Base-by-base conservation (phyloP, 2,329 filamentous ascomycete species). In the Exserohilum rostratum region DNA sequence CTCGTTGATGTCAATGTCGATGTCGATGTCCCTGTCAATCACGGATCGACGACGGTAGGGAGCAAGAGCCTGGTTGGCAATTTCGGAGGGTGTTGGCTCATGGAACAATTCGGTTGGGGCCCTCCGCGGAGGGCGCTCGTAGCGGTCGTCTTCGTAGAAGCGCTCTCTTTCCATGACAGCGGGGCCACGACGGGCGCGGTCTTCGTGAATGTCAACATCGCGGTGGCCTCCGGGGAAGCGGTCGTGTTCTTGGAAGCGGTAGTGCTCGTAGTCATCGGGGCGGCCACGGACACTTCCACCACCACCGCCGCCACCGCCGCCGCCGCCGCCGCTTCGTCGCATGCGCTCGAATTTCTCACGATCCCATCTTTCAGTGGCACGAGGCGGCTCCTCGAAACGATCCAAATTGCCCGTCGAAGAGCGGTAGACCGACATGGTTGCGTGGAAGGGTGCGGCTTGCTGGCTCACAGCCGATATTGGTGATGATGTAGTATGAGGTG, bases 21-120 rank as follows among this genome's bases (percentile, higher is more conserved):
- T 75, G 25, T 82, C 81, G 46, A 82, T 73, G 49, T 86, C 83
- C 29, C 80, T 78, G 59, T 88, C 86, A 53, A 81, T 80, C 59
- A 87, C 72, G 39, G 83, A 79, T 54, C 83, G 83, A 29, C 84
- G 83, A 53, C 85, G 85, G 63, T 83, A 85, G 47, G 85, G 82
- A 53, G 78, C 82, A 61, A 87, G 74, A 6, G 83, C 80, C 51
- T 80, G 82, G 25, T 81, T 78, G 55, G 78, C 78, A 38, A 80
- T 60, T 54, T 82, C 79, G 57, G 73, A 76, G 22, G 73, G 79
- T 61, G 72, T 76, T 11, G 77, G 70, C 50, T 82, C 79, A 35
- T 80, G 78, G 55, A 81, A 79, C 1, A 82, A 62, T 35, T 81
- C 78, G 29, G 69, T 65, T 39, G 76, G 75, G 33, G 75, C 76